Percentiles rank a stretch among this genome's conserved stretches.
These are phyloP conservation scores for Endocalyx cinctus DNA, from an alignment of 2,329 filamentous ascomycete genomes.

Conservation along the genomic window DNA sequence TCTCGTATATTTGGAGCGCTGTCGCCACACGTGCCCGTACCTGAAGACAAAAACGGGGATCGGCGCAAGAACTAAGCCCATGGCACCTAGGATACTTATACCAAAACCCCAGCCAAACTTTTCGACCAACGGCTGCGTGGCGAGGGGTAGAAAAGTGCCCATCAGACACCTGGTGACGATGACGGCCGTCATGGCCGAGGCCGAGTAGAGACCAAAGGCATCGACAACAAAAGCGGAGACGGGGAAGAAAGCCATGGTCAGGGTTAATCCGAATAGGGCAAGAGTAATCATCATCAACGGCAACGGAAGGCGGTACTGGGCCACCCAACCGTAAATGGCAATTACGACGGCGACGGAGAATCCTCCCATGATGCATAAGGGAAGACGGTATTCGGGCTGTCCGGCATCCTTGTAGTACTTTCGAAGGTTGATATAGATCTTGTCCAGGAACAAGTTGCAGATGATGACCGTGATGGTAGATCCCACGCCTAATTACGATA, in stretches of 20 bases:
- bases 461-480: constrained; percentile 42
- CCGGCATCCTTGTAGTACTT: constrained; percentile 34
- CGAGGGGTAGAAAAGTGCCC: constrained; percentile 53
- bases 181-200: constrained; percentile 52
- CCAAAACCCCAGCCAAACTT: constrained; percentile 48
- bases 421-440: constrained; percentile 46
- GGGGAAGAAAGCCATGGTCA: constrained; percentile 44
- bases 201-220: constrained; percentile 50
- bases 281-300: constrained; percentile 38
- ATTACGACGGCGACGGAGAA: constrained; percentile 41
- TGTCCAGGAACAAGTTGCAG: constrained; percentile 48
- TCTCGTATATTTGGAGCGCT: constrained; percentile 44
- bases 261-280: constrained; percentile 38
- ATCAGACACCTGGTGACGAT: constrained; percentile 52
- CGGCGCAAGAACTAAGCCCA: constrained; percentile 41
- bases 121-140: constrained; percentile 42
- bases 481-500: constrained; percentile 37
- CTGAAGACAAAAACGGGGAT: constrained; percentile 46
- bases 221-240: constrained; percentile 54
- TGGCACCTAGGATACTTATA: constrained; percentile 38
- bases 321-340: constrained; percentile 46
- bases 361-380: constrained; percentile 43
- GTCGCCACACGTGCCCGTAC: constrained; percentile 49
- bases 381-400: constrained; percentile 51
- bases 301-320: constrained; percentile 38